Percentiles rank a stretch among this genome's conserved stretches.
These are phyloP conservation scores for Hericium alpestre DNA, from an alignment of 768 basidiomycete genomes.

Conservation along the genomic window DNA sequence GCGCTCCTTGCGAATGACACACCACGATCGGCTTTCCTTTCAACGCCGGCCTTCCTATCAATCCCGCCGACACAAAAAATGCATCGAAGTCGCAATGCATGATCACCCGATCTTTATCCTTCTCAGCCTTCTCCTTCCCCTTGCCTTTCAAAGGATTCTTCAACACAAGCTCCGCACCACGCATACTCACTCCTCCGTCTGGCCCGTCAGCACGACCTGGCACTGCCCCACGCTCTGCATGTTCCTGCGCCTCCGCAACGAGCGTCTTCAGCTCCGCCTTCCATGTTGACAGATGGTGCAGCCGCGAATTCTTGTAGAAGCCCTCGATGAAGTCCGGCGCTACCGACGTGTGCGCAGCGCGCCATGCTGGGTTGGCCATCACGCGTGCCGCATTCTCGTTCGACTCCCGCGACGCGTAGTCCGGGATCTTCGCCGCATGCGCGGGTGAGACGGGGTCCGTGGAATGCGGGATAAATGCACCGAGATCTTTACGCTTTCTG, in stretches of 20 bases:
- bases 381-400: slow-evolving; percentile 68
- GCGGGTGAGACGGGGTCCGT: slow-evolving; percentile 34
- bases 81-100: slow-evolving; percentile 96
- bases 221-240: slow-evolving; percentile 35
- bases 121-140: slow-evolving; percentile 39
- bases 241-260: slow-evolving; percentile 70
- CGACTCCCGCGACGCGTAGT: slow-evolving; percentile 57
- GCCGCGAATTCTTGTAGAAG: slow-evolving; percentile 60
- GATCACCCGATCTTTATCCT: slow-evolving; percentile 49
- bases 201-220: slow-evolving; percentile 13
- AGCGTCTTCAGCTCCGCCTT: slow-evolving; percentile 80
- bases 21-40: slow-evolving; percentile 87
- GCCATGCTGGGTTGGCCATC: slow-evolving; percentile 81
- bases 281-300: slow-evolving; percentile 90
- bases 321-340: slow-evolving; percentile 81
- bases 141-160: slow-evolving; percentile 51
- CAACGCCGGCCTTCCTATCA: slow-evolving; percentile 69
- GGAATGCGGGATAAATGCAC: slow-evolving; percentile 21
- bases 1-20: slow-evolving; percentile 80
- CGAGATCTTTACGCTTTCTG: background rate
- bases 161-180: slow-evolving; percentile 34
- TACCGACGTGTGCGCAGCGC: slow-evolving; percentile 75
- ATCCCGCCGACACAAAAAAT: slow-evolving; percentile 92
- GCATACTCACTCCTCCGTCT: slow-evolving; percentile 17
- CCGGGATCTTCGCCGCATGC: slow-evolving; percentile 39